Evolutionary conservation across 1,139 yeast genomes (phyloP), one percentile per base, ranked within the genome.

Genomic region (Geotrichum candidum): DNA sequence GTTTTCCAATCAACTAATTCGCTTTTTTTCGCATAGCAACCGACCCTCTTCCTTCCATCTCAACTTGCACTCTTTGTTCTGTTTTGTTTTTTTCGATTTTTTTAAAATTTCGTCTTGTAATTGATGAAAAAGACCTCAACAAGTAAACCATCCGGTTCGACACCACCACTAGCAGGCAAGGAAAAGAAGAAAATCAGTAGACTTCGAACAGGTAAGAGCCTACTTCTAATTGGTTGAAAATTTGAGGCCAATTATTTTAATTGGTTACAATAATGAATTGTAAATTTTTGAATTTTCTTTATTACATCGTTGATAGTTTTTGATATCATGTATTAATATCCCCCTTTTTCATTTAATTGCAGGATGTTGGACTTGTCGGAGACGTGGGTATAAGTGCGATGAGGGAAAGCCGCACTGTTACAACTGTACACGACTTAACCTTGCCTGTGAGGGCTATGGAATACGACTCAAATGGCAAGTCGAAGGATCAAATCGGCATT

Each of bases 301-400:
- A 18, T 18, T 18, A 18, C 18, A 22, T 23, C 4, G 4, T 53
- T 35, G 15, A 11, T 35, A 6, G n/a, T 29, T n/a, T 9, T 15
- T 23, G 2, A 41, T 41, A 23, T n/a, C 18, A 15, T 7, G 18
- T 50, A 50, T 50, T 50, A 27, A 50, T 50, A 50, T 23, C 7
- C 3, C 13, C 18, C 2, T 18, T 48, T 11, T 3, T 22, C 29
- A 15, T 54, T 54, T 23, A 41, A 11, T 27, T 46, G 2, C 58
- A 65, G 96, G 96, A 0, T 90, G 96, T 73, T 82, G 86, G 65
- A 87, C 94, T 0, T 90, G 96, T 73, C 88, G 90, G 70, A 81
- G 82, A 68, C 79, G 96, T 70, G 78, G 96, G 61, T 92, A 89
- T 61, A 90, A 89, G 71, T 90, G 96, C 77, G 96, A 89, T 70